Evolutionary conservation across 2,329 filamentous ascomycete species (phyloP), one percentile per base, ranked within the genome.

Genomic region (Sporothrix pallida): DNA sequence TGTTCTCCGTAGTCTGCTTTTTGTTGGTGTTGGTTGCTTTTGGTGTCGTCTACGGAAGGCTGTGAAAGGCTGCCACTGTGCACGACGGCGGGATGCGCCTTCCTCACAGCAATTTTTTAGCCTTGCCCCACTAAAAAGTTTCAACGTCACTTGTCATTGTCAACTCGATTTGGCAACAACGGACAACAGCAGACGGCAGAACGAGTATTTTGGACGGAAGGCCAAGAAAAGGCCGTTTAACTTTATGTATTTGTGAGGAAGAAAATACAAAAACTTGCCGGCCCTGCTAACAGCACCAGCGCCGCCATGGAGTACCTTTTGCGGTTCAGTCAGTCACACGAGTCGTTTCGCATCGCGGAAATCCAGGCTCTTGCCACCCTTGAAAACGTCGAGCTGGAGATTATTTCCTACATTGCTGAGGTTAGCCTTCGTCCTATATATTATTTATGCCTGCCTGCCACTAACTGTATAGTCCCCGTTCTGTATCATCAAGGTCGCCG

Each of bases 321-420:
- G 76, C 93, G 95, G 78, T 94, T 98, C 80, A 92, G 91, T 62
- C 96, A 98, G 82, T 86, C 88, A 74, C 95, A 98, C 81, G 94
- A 98, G 84, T 92, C 89, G n/a, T 99, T 99, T 81, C 92, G 95
- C 54, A 86, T 90, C 73, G 89, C 95, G 2, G 96, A 99, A 82
- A 88, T 97, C 15, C 85, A 95, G 79, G 91, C 96, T 31, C 85
- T 99, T 23, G 94, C 94, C 3, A 84, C 89, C 10, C 81, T 95
- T 5, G 88, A 90, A 73, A 86, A 86, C 10, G 84, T 96, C 50
- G 82, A 91, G 31, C 80, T 98, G 71, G 87, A 93, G 77, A 87
- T 98, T 75, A 78, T 95, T n/a, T 88, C 86, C 8, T 98, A 98
- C 81, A 87, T 87, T 75, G 84, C 90, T 75, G 87, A 90, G 81